phyloP scores from a whole-genome alignment of 2,329 filamentous ascomycete species.

The Ramichloridium luteum region DNA sequence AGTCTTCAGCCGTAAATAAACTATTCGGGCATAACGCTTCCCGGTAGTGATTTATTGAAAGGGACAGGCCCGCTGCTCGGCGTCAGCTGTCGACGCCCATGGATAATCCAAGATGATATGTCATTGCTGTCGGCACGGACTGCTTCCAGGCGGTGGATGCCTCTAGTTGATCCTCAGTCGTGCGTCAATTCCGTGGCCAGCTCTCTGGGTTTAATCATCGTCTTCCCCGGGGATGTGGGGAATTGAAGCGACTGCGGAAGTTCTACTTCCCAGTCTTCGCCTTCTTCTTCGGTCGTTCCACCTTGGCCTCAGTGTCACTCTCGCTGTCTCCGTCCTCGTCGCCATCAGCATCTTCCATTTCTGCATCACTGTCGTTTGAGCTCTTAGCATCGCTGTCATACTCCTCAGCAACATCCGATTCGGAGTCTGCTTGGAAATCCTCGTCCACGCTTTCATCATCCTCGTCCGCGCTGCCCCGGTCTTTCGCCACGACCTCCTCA shows the following conservation, averaged over 20 bases:
- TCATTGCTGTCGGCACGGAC: too few species aligned
- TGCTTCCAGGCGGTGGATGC: too few species aligned
- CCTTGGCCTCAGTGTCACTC: conserved; percentile 41
- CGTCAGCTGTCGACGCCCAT: too few species aligned
- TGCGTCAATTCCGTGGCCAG: too few species aligned
- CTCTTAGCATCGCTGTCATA: conserved; percentile 88
- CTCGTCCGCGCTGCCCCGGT: conserved; percentile 86
- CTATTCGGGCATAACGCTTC: too few species aligned
- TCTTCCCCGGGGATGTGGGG: too few species aligned
- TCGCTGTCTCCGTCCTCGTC: conserved; percentile 34
- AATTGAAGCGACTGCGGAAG: neutral
- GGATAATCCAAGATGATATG: too few species aligned
- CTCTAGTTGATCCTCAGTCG: too few species aligned
- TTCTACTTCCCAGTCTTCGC: conserved; percentile 35
- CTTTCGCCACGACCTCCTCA: conserved; percentile 64
- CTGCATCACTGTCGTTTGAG: conserved; percentile 53
- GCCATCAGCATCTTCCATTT: conserved; percentile 50
- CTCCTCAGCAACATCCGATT: conserved; percentile 93
- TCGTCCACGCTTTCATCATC: conserved; percentile 93
- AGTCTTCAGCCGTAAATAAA: too few species aligned
- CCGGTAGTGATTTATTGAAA: too few species aligned
- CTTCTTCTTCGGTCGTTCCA: conserved; percentile 53
- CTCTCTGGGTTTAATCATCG: too few species aligned
- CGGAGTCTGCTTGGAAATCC: conserved; percentile 84
- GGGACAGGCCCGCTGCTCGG: too few species aligned